phyloP scores from a whole-genome alignment of 805 yeast genomes.

The Ogataea kodamae region DNA sequence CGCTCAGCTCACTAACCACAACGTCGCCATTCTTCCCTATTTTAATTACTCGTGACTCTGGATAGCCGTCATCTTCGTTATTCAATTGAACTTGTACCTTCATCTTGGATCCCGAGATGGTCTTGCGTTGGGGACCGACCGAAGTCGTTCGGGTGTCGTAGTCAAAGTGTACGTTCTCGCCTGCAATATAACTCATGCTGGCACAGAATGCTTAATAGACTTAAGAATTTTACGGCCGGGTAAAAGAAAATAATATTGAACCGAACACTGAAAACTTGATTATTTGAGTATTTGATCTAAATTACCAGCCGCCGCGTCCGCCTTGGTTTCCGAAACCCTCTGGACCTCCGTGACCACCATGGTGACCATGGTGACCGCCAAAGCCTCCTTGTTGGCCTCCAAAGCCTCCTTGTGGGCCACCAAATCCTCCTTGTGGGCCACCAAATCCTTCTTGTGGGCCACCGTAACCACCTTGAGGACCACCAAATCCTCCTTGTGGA shows the following conservation, averaged over 20 bases:
- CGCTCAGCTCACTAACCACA: constrained; percentile 54
- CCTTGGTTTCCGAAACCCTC: constrained; percentile 3
- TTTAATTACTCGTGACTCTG: constrained; percentile 66
- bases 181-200: constrained; percentile 25
- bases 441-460: constrained; percentile 16
- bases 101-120: constrained; percentile 15
- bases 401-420: constrained; percentile 9
- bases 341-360: constrained; percentile 3
- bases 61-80: constrained; percentile 62
- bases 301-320: constrained; percentile 6
- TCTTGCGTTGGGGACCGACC: constrained; percentile 17
- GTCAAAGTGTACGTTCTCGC: constrained; percentile 32
- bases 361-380: constrained; percentile 1
- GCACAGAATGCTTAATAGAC: constrained; percentile 11
- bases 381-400: constrained; percentile 16
- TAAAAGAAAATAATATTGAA: no score
- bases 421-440: constrained; percentile 18
- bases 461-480: constrained; percentile 13
- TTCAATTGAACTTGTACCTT: constrained; percentile 44
- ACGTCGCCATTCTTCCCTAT: constrained; percentile 71
- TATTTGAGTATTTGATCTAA: background rate
- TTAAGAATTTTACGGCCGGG: constrained; percentile 14
- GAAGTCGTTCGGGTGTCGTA: constrained; percentile 13
- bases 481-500: constrained; percentile 4
- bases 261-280: no score